These are phyloP conservation scores for Trametes cingulata DNA, from an alignment of 768 basidiomycete species.

Conservation along the genomic window DNA sequence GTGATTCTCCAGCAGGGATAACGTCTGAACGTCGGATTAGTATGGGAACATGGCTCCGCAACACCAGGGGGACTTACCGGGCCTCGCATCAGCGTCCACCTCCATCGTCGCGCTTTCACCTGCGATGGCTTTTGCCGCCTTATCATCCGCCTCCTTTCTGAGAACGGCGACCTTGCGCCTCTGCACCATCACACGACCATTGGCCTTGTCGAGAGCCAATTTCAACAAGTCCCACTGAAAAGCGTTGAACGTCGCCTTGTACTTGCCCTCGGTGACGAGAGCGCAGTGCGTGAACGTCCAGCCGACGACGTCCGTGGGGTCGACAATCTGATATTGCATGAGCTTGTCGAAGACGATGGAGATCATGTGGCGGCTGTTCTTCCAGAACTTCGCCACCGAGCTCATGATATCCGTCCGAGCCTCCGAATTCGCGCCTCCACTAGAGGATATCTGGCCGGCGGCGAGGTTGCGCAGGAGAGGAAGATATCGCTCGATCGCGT, in stretches of 20 bases:
- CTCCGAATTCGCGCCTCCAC: conserved; percentile 45
- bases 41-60: not conserved
- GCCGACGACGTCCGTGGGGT: conserved; percentile 85
- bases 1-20: conserved; percentile 54
- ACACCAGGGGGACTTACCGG: conserved; percentile 41
- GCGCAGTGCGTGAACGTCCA: conserved; percentile 76
- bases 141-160: conserved; percentile 88
- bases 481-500: conserved; percentile 94
- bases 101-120: conserved; percentile 54
- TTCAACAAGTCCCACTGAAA: conserved; percentile 87
- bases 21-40: conserved; percentile 40
- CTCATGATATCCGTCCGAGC: conserved; percentile 72
- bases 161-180: conserved; percentile 70
- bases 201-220: conserved; percentile 85
- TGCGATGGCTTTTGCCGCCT: conserved; percentile 72
- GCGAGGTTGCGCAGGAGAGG: conserved; percentile 69
- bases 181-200: conserved; percentile 81
- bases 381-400: conserved; percentile 80
- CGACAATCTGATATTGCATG: conserved; percentile 97
- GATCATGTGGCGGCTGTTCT: conserved; percentile 80
- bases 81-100: conserved; percentile 74
- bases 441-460: conserved; percentile 39
- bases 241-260: conserved; percentile 44
- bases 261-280: conserved; percentile 38
- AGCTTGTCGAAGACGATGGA: conserved; percentile 95